A percentile compares a stretch with the other conserved stretches of the same genome.
phyloP scores from a whole-genome alignment of 2,329 filamentous ascomycete genomes.

The Arthrocladium fulminans region DNA sequence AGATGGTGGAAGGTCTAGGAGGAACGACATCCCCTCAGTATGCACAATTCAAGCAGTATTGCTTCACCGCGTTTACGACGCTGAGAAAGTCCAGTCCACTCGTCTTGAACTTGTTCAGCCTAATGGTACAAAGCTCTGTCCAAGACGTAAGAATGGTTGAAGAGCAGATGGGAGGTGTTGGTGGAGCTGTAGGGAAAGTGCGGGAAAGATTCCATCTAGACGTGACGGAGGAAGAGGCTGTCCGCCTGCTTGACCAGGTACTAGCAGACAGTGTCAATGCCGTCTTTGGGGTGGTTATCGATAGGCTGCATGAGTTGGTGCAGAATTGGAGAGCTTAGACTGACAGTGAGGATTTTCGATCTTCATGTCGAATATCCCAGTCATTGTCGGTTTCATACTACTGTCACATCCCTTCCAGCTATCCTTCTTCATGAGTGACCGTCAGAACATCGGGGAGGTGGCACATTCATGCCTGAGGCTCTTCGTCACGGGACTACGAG shows the following conservation, averaged over 20 bases:
- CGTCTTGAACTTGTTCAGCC: conserved; percentile 86
- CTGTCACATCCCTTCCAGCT: too few relatives aligned
- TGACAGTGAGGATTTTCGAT: background rate
- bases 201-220: conserved; percentile 90
- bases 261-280: conserved; percentile 87
- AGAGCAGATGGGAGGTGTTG: conserved; percentile 51
- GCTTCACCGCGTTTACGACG: conserved; percentile 87
- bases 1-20: conserved; percentile 99
- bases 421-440: too few relatives aligned
- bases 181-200: conserved; percentile 73
- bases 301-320: conserved; percentile 85
- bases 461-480: too few relatives aligned
- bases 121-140: conserved; percentile 97
- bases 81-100: conserved; percentile 82
- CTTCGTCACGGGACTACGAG: background rate
- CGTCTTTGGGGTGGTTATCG: conserved; percentile 87
- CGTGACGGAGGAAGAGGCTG: conserved; percentile 83
- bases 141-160: conserved; percentile 88
- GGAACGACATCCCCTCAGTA: conserved; percentile 74
- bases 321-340: conserved; percentile 72
- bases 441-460: too few relatives aligned
- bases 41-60: conserved; percentile 85
- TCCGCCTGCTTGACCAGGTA: conserved; percentile 74
- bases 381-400: too few relatives aligned
- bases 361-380: too few relatives aligned